Evolutionary conservation across 2,329 filamentous ascomycete genomes (phyloP), one percentile per base, ranked within the genome.

Genomic region (Fusarium austroafricanum): DNA sequence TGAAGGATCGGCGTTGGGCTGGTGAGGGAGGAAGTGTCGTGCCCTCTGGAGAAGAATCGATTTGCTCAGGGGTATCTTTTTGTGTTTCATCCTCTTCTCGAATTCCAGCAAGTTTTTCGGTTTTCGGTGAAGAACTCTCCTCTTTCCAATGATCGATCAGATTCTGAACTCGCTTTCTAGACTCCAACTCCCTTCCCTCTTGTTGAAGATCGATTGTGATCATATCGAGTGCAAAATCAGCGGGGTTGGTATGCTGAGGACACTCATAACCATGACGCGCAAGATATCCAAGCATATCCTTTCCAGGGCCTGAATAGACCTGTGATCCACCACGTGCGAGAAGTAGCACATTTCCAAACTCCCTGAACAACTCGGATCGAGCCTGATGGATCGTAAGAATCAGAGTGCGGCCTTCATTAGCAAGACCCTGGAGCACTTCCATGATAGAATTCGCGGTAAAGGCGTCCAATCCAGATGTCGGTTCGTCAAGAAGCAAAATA

Each of bases 361-460:
- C 86, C 20, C 82, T 81, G 72, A 93, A 94, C 0, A 93, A 78
- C 65, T 93, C 90, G 0, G 90, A 92, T 4, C 91, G 87, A 2
- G 91, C 89, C 75, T 94, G 92, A 59, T 94, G 92, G 35, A 94
- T 92, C 0, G 91, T 93, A n/a, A 93, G 81, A 42, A 94, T 87
- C 2, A 94, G 77, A 0, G 91, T 94, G 8, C 91, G 86, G 2
- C 91, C 91, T 78, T 94, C 91, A 21, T 87, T 86, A 1, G 91
- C 90, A 4, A 94, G 81, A 3, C 89, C 89, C 23, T 87, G 84
- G 2, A 94, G 83, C 4, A 94, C 90, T 62, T 92, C 90, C 78
- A 93, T 88, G 65, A 94, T 93, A 2, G 91, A 93, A 53, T 85
- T 88, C 2, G 92, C 91, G 0, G 91, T 94, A 71, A 94, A 94